Evolutionary conservation across 2,329 filamentous ascomycete genomes (phyloP).

Genomic region (Cadophora sp.): DNA sequence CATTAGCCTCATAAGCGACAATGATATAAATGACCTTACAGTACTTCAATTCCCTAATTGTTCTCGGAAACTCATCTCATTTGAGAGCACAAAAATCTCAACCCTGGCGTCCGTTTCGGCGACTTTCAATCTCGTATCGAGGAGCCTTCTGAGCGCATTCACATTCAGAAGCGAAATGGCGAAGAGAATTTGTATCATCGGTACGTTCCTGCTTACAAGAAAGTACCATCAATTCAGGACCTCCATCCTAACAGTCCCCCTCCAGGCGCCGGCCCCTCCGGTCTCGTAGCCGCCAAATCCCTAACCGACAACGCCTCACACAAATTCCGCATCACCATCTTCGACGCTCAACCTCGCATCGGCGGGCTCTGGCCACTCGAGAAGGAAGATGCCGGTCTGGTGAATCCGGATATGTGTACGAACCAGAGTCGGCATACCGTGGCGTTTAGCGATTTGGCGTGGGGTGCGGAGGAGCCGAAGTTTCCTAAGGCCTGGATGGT

Average conservation of each 20-base stretch:
- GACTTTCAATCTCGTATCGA: not conserved
- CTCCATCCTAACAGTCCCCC: slow-evolving; percentile 1
- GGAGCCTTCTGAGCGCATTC: not conserved
- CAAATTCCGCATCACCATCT: slow-evolving; percentile 72
- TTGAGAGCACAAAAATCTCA: not conserved
- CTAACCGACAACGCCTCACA: slow-evolving; percentile 63
- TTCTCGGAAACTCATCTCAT: not conserved
- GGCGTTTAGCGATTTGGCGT: slow-evolving; percentile 74
- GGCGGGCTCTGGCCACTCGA: slow-evolving; percentile 79
- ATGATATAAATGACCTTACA: not conserved
- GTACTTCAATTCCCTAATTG: not conserved
- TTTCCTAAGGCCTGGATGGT: slow-evolving; percentile 82
- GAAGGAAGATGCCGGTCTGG: slow-evolving; percentile 54
- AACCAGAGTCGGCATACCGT: slow-evolving; percentile 83
- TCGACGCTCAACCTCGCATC: slow-evolving; percentile 68
- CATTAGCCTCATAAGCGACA: not conserved
- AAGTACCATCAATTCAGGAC: too few species aligned
- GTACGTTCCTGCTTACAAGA: not conserved
- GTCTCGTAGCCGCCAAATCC: slow-evolving; percentile 75
- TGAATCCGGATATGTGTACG: slow-evolving; percentile 71
- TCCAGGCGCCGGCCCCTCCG: slow-evolving; percentile 72
- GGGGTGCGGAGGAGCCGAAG: slow-evolving; percentile 65
- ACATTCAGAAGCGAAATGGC: not conserved
- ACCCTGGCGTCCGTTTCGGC: not conserved
- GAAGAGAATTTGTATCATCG: not conserved